Evolutionary conservation across 2,329 filamentous ascomycete genomes (phyloP).

Genomic region (Fusarium brachygibbosum): DNA sequence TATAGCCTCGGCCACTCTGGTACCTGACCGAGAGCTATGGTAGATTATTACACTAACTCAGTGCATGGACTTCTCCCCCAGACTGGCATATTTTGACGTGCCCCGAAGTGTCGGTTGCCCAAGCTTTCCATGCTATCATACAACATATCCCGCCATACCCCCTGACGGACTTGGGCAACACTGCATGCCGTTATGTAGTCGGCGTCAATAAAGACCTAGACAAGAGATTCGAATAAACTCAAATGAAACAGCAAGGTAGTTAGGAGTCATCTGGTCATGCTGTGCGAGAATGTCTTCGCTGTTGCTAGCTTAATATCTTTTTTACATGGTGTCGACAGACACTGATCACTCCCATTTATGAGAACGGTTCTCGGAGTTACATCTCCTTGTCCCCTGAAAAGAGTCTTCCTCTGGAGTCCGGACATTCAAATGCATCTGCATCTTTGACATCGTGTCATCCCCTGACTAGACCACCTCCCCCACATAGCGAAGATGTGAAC

Average conservation of each 20-base stretch:
- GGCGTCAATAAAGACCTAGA: neutral
- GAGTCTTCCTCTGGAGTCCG: too few species aligned
- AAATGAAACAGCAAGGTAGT: neutral
- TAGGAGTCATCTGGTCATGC: neutral
- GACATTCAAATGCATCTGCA: neutral
- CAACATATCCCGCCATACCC: neutral
- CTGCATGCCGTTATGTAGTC: neutral
- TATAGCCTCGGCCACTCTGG: neutral
- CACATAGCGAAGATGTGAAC: conserved; percentile 8
- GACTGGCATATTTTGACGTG: neutral
- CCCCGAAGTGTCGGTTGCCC: neutral
- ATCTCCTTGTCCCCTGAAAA: neutral
- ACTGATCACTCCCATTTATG: neutral
- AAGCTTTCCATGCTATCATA: neutral
- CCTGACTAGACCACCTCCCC: neutral
- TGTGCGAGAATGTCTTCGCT: neutral
- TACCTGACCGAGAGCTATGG: neutral
- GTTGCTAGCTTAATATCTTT: neutral
- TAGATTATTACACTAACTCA: neutral
- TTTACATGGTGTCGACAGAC: neutral
- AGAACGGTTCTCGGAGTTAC: neutral
- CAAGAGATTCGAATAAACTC: too few species aligned
- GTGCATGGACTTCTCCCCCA: neutral
- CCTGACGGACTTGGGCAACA: neutral
- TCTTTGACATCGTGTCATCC: conserved; percentile 1